Conservation (phyloP, 441 rosid genomes). For the Caryocar brasiliense region DNA sequence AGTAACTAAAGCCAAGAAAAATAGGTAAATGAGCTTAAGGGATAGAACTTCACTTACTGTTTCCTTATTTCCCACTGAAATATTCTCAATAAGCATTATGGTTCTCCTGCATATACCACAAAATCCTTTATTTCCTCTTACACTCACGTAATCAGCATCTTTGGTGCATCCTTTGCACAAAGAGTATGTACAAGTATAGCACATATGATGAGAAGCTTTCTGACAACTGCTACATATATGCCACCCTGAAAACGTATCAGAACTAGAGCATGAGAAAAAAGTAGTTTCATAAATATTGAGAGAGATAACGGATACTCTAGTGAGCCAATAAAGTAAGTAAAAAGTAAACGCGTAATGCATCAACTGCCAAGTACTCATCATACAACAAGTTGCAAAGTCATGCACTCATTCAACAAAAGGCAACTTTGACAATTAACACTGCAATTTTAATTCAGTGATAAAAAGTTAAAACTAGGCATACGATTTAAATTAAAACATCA, state of each 20-base stretch:
- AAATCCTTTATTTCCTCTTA: slow-evolving; percentile 77
- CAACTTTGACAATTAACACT: not conserved
- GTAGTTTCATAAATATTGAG: no score
- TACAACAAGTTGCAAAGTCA: not conserved
- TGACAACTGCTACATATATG: slow-evolving; percentile 88
- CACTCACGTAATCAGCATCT: slow-evolving; percentile 75
- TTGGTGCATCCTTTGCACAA: slow-evolving; percentile 84
- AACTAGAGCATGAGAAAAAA: not conserved
- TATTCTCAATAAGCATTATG: slow-evolving; percentile 78
- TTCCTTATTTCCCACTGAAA: slow-evolving; percentile 38
- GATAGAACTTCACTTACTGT: slow-evolving; percentile 34
- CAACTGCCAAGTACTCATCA: no score
- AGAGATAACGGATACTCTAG: no score
- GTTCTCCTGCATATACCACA: slow-evolving; percentile 90
- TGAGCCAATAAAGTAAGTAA: no score
- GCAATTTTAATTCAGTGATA: not conserved
- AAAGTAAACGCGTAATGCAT: no score
- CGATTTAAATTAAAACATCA: not conserved
- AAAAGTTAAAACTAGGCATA: not conserved
- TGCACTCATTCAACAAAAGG: not conserved
- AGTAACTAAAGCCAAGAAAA: slow-evolving; percentile 4
- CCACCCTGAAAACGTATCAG: slow-evolving; percentile 67
- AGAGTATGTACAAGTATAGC: slow-evolving; percentile 97
- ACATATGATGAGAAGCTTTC: slow-evolving; percentile 78
- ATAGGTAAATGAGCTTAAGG: slow-evolving; percentile 2